Conservation (phyloP, 768 basidiomycete genomes). For the Suillus clintonianus region DNA sequence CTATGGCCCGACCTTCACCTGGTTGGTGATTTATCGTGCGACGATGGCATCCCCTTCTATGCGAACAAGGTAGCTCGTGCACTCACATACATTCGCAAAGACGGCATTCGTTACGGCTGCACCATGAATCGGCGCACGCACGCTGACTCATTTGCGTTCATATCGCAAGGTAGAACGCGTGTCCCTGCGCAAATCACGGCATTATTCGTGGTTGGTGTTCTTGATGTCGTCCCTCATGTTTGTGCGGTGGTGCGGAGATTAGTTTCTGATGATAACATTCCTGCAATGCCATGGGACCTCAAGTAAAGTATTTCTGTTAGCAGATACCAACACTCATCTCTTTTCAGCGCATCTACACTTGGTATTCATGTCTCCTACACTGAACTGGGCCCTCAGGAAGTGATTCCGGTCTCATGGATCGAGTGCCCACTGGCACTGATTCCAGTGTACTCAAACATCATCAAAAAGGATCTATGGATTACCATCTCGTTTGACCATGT, state of each 20-base stretch:
- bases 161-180: not conserved
- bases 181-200: not conserved
- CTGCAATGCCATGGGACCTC: conserved; percentile 5
- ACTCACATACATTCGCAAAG: conserved; percentile 1
- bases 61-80: not conserved
- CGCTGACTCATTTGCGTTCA: not conserved
- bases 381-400: not conserved
- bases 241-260: not conserved
- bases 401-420: not conserved
- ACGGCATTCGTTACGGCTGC: not conserved
- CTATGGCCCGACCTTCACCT: not conserved
- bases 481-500: not conserved
- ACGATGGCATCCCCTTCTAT: not conserved
- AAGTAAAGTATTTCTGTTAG: not conserved
- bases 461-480: conserved; percentile 1
- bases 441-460: not conserved
- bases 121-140: not conserved
- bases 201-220: not conserved
- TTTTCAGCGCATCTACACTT: not conserved
- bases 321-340: not conserved
- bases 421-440: not conserved
- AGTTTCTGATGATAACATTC: not conserved
- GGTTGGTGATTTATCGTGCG: not conserved
- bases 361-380: not conserved
- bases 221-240: not conserved